phyloP scores from a whole-genome alignment of 139 green algal genomes.

The Chlorokybus atmophyticus region DNA sequence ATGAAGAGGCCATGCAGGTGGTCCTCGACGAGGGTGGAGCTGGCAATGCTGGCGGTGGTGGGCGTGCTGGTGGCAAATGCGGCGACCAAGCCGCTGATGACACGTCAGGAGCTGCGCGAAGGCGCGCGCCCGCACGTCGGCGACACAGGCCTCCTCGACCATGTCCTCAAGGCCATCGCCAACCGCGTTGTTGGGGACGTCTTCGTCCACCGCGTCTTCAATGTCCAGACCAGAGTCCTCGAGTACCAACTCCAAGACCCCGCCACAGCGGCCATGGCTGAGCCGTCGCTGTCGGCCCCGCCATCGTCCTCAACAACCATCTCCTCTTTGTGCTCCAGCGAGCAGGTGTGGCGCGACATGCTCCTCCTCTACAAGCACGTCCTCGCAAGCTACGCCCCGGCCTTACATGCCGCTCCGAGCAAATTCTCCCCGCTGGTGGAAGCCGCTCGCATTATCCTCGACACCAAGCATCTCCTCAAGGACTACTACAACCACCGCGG shows the following conservation, averaged over 20 bases:
- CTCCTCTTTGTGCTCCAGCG: no score
- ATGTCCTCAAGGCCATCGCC: constrained; percentile 40
- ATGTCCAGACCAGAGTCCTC: constrained; percentile 23
- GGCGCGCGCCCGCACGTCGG: constrained; percentile 29
- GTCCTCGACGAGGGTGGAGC: constrained; percentile 20
- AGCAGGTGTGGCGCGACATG: constrained; percentile 18
- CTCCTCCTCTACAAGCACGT: constrained; percentile 24
- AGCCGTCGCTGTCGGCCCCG: no score
- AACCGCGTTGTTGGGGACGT: constrained; percentile 21
- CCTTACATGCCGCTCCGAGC: no score
- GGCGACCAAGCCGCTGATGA: constrained; percentile 10
- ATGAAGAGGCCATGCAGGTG: constrained; percentile 24
- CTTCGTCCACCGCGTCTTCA: constrained; percentile 15
- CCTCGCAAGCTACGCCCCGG: constrained; percentile 47
- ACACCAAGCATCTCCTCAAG: constrained; percentile 46
- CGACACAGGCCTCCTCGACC: constrained; percentile 47
- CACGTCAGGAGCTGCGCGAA: constrained; percentile 27
- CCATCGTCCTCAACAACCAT: no score
- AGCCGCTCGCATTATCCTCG: constrained; percentile 25
- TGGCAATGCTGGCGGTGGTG: constrained; percentile 19
- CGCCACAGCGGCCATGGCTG: no score
- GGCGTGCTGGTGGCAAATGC: constrained; percentile 8
- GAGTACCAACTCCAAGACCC: constrained; percentile 26
- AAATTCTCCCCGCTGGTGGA: no score
- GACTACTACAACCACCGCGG: constrained; percentile 45